phyloP scores from a whole-genome alignment of 352 stramenopile genomes.

The Achlya hypogyna region DNA sequence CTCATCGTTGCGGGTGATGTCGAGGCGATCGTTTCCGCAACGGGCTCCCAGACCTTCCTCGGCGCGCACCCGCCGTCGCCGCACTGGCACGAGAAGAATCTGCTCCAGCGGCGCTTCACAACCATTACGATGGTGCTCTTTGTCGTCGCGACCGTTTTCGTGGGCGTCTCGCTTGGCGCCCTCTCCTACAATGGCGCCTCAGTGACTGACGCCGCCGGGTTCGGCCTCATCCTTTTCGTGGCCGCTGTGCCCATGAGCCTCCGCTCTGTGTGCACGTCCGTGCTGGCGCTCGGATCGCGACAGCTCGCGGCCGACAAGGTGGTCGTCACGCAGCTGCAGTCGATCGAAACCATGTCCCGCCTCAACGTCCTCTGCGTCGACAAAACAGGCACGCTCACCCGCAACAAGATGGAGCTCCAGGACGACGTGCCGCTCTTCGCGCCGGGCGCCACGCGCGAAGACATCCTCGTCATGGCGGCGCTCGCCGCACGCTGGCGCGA shows the following conservation, averaged over 20 bases:
- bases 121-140: conserved; percentile 90
- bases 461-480: conserved; percentile 85
- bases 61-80: conserved; percentile 25
- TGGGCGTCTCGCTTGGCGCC: conserved; percentile 79
- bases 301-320: conserved; percentile 87
- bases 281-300: conserved; percentile 86
- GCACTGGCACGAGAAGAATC: conserved; percentile 9
- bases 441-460: conserved; percentile 63
- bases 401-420: conserved; percentile 92
- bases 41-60: conserved; percentile 88
- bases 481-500: conserved; percentile 93
- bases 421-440: conserved; percentile 86
- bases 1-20: conserved; percentile 85
- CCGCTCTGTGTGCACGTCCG: conserved; percentile 89
- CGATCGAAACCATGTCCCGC: conserved; percentile 88
- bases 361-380: conserved; percentile 95
- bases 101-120: conserved; percentile 19
- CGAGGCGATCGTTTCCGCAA: conserved; percentile 86
- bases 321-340: conserved; percentile 85
- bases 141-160: conserved; percentile 77
- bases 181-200: conserved; percentile 75
- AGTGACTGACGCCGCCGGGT: conserved; percentile 72
- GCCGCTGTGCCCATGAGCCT: conserved; percentile 91
- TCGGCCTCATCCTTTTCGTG: conserved; percentile 86
- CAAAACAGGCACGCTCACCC: conserved; percentile 93